Evolutionary conservation across 176 grass and related monocot genomes (phyloP), one percentile per base, ranked within the genome.

Genomic region (Alopecurus myosuroides): DNA sequence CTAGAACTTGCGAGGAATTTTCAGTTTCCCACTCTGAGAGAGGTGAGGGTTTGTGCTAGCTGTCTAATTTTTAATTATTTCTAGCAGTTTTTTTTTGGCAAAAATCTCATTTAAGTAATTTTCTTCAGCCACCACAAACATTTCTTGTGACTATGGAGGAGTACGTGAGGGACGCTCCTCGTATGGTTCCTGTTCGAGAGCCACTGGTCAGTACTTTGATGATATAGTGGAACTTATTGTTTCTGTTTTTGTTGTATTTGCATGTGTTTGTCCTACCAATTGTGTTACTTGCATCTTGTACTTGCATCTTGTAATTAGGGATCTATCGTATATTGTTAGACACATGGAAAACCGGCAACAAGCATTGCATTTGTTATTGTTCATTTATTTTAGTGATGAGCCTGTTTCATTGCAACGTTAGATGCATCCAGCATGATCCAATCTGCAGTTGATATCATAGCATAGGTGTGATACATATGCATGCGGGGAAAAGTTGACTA

Each of bases 91-190:
- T 8, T 42, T 30, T 76, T 68, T 82, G 15, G 74, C n/a, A 39
- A 45, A 44, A 41, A 65, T 82, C 80, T 91, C 67, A 67, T 89
- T 81, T 74, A 50, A 63, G 77, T 42, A 45, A 33, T 76, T 86
- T 88, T 81, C 31, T 48, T 81, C 84, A 99, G 97, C 97, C 97
- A 58, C 97, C 97, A 49, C 97, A 97, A 92, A 94, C 97, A 86
- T 99, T 99, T 88, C 90, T 99, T 73, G 80, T 75, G 45, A 99
- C 97, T 52, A 99, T 99, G 97, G 97, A 99, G 62, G 97, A 99
- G 67, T 99, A 99, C 22, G 94, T 99, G 85, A 99, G 62, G 79
- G 94, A 99, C 39, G 97, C 97, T 84, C 97, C 97, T 2, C 92
- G 97, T 15, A 82, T 96, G 88, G 93, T 99, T 83, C 88, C 94